Conservation (phyloP, 1,284 basidiomycete genomes). For the Marasmius fiardii region DNA sequence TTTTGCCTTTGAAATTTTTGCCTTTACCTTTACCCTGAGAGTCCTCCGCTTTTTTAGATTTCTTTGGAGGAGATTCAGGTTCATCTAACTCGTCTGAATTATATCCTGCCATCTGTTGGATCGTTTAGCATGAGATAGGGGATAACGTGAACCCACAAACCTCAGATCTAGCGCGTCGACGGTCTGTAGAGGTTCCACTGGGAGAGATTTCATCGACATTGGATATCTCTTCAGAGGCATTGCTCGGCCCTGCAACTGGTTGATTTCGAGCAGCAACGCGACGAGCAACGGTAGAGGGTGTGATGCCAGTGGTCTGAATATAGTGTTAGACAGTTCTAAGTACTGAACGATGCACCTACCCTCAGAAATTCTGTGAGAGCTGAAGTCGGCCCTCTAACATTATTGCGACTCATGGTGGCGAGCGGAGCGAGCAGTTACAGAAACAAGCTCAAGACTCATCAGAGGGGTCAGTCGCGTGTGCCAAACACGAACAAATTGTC, state of each 20-base stretch:
- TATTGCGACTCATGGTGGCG: constrained; percentile 39
- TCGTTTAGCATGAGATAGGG: constrained; percentile 8
- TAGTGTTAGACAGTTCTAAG: not conserved
- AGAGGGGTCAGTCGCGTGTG: not conserved
- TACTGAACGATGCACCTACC: constrained; percentile 39
- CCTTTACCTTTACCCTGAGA: constrained; percentile 35
- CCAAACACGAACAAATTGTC: too few species aligned
- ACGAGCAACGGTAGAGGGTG: constrained; percentile 62
- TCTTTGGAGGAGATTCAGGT: constrained; percentile 28
- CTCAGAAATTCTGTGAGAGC: constrained; percentile 91
- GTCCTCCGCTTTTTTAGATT: constrained; percentile 35
- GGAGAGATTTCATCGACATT: constrained; percentile 22
- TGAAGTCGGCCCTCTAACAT: constrained; percentile 86
- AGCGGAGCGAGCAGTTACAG: not conserved
- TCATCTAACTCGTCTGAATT: constrained; percentile 78
- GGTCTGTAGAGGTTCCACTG: not conserved
- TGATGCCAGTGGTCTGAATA: constrained; percentile 75
- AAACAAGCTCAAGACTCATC: not conserved
- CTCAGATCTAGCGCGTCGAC: constrained; percentile 6
- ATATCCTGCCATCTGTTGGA: constrained; percentile 37
- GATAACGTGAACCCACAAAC: not conserved
- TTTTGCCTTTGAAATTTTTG: constrained; percentile 43
- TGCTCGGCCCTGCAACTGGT: constrained; percentile 48
- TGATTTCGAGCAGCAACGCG: constrained; percentile 42
- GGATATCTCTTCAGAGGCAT: constrained; percentile 28